These are phyloP conservation scores for Arthonia radiata DNA, from an alignment of 495 filamentous ascomycete species.

Conservation along the genomic window DNA sequence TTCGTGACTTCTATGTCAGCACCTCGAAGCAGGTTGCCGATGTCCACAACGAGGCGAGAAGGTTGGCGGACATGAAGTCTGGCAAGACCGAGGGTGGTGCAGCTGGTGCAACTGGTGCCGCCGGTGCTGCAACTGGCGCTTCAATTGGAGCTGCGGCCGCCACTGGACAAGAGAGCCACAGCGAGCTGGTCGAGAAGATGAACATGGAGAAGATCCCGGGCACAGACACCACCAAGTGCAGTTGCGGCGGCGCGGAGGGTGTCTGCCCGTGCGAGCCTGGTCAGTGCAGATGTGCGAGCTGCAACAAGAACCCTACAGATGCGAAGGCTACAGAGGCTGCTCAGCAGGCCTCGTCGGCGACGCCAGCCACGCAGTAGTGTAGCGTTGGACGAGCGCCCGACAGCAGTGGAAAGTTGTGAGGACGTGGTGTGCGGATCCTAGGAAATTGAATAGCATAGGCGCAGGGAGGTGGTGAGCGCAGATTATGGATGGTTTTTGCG, in stretches of 20 bases:
- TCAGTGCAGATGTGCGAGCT: conserved; percentile 16
- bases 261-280: conserved; percentile 16
- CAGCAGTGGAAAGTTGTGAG: too few relatives aligned
- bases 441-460: too few relatives aligned
- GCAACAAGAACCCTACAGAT: conserved; percentile 11
- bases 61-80: conserved; percentile 69
- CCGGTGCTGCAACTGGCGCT: conserved; percentile 6
- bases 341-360: too few relatives aligned
- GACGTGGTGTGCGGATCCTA: too few relatives aligned
- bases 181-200: conserved; percentile 1
- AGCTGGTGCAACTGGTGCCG: conserved; percentile 14
- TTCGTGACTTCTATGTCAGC: conserved; percentile 64
- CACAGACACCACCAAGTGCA: conserved; percentile 19
- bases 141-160: conserved; percentile 5
- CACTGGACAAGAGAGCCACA: not conserved
- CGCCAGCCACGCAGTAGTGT: too few relatives aligned
- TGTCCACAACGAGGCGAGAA: conserved; percentile 69
- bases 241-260: conserved; percentile 15
- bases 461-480: too few relatives aligned
- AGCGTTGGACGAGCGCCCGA: too few relatives aligned
- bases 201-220: conserved; percentile 10
- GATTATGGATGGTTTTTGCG: too few relatives aligned
- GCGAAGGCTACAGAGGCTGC: too few relatives aligned
- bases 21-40: conserved; percentile 70
- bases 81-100: conserved; percentile 26